Evolutionary conservation across 441 rosid species (phyloP), one percentile per base, ranked within the genome.

Genomic region (California macrophylla): DNA sequence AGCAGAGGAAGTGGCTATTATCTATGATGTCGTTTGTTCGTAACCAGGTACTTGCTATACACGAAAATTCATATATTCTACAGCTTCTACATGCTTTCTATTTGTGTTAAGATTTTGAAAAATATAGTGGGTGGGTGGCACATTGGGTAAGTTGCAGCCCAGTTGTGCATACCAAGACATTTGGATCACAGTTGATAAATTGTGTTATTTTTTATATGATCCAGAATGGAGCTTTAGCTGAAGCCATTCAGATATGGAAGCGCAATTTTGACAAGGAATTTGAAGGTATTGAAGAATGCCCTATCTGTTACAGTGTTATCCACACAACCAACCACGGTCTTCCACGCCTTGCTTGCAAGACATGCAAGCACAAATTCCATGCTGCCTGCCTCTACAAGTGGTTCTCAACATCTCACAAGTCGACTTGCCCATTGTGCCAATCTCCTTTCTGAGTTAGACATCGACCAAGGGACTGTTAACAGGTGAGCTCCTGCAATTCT

Each of bases 211-310:
- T 6, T 61, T 26, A 16, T 75, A 58, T 85, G 72, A 71, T 76
- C 70, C 93, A 91, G 98, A 94, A 94, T 74, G 98, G 97, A 71
- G 97, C 98, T 61, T 76, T 94, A 56, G 91, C 98, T 52, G 98
- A 91, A 81, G 97, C 98, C 26, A 89, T 94, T 69, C 72, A 82
- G 61, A 86, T 85, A 81, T 94, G 98, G 98, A 91, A 93, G 80
- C 82, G 80, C 69, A 94, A 94, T 79, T 86, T 91, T 5, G 98
- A 94, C 83, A 91, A 91, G 84, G 97, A 89, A 79, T 93, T 93
- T 72, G 91, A 89, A 85, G 98, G 98, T 69, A 85, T 93, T 47
- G 98, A 93, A 76, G 98, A 93, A 82, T 93, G 98, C 74, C 98
- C 97, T 8, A 93, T 93, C 70, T 93, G 98, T 76, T 93, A 91